Base-by-base conservation (phyloP, 1,284 basidiomycete species). In the Ustilago lituana region DNA sequence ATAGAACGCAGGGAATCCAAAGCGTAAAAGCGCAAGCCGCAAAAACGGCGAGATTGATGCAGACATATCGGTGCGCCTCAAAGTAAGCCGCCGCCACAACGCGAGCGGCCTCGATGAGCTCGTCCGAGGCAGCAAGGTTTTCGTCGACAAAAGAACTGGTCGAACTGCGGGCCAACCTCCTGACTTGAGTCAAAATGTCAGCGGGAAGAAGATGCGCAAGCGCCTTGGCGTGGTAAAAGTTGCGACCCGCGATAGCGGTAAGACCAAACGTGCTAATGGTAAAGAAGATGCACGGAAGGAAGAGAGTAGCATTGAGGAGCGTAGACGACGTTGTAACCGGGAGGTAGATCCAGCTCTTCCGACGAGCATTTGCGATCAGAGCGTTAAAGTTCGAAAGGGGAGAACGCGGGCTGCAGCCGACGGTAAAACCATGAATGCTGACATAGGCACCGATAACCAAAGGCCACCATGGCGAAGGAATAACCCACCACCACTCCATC, bases 401-500 rank as follows among this genome's bases (percentile, higher is more conserved):
- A 1, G 53, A 57, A 0, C 39, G 20, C 5, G 61, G 61, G n/a
- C 54, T 57, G 31, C 54, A 57, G 0, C 61, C 61, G 2, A 57
- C 22, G 0, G 32, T 35, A 17, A 63, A 63, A 5, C 61, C 61
- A 17, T 63, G 61, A 7, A 57, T 36, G 45, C 61, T 63, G 14
- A 53, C 37, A 20, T 53, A 63, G 3, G 53, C 49, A 8, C 54
- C 36, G 2, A 36, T 11, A 6, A 51, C 46, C 3, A 64, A 24
- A 4, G 62, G 50, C 29, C 41, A 14, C 55, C 58, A 68, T 5
- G 65, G 65, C 8, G 53, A 22, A n/a, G 65, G 65, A n/a, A 58
- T 35, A 14, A 62, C 15, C 58, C 65, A 68, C 40, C 36, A 45
- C 54, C 54, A 62, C n/a, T 49, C 32, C 17, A 60, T 24, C 6